Base-by-base conservation (phyloP, 2,329 filamentous ascomycete genomes). In the Setomelanomma holmii region DNA sequence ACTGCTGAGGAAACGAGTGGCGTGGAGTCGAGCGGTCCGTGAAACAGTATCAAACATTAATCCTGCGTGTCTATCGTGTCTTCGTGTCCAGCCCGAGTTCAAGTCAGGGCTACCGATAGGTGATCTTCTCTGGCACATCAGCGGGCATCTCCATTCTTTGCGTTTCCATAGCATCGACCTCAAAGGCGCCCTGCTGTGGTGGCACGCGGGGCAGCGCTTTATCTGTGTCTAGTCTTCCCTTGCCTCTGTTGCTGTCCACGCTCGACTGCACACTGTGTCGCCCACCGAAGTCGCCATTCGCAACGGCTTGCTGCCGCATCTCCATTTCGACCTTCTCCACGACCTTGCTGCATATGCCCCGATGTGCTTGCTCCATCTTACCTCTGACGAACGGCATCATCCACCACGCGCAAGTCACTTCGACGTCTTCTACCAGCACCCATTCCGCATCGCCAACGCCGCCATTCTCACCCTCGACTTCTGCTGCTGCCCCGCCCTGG, bases 341-440 rank as follows among this genome's bases (percentile, higher is more conserved):
- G 4, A 74, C 60, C 44, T 72, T 73, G 35, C 58, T 50, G 45
- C 68, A 71, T 5, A 73, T 70, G 33, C 71, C 68, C 8, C 56
- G 47, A 46, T 74, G 70, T 34, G 69, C 70, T 14, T 58, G 49
- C 42, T 73, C 68, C 68, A 72, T 71, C 48, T 67, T 70, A 44
- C 59, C 52, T 38, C 63, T 64, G 12, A 74, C 69, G 45, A 74
- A 69, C 1, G 70, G 71, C 71, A 74, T 74, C 24, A 74, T 57
- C 55, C 58, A 73, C 68, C 68, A 69, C 10, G 60, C 56, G 45
- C 70, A 73, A 45, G 51, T 60, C 22, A 73, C 68, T 40, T 71
- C 67, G 5, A 72, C 69, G 34, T 74, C 69, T 35, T 74, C 71
- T 5, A 72, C 70, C 2, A 74, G 56, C 42, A 72, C 64, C 63